Conservation (phyloP, 192 early-diverging fungal species). For the Entomortierella lignicola region DNA sequence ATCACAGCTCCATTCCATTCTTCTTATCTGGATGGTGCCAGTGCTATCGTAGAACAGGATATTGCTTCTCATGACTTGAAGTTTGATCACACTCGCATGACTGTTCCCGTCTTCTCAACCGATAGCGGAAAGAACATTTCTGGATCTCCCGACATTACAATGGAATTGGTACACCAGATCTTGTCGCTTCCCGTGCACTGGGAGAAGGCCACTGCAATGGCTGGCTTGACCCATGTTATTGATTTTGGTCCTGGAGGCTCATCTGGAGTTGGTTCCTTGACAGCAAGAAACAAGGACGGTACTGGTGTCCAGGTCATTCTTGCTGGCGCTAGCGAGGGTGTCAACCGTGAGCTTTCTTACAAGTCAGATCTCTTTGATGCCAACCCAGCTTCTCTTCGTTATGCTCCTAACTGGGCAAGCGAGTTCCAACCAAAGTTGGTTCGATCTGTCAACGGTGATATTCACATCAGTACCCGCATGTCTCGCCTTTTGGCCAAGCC, state of each 20-base stretch:
- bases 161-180: constrained; percentile 77
- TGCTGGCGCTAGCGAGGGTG: constrained; percentile 73
- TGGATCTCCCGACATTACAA: constrained; percentile 63
- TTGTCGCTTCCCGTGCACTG: constrained; percentile 79
- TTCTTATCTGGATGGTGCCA: constrained; percentile 76
- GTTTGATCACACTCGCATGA: constrained; percentile 73
- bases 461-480: constrained; percentile 91
- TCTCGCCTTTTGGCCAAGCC: constrained; percentile 87
- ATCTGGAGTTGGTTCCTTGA: constrained; percentile 85
- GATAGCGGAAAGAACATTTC: constrained; percentile 86
- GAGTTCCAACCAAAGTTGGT: constrained; percentile 89
- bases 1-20: constrained; percentile 94
- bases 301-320: constrained; percentile 79
- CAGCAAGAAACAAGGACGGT: constrained; percentile 90
- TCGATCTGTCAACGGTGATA: constrained; percentile 70
- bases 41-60: constrained; percentile 74
- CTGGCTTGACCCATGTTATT: constrained; percentile 84
- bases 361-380: constrained; percentile 84
- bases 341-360: constrained; percentile 73
- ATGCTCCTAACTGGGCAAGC: constrained; percentile 86
- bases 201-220: constrained; percentile 72
- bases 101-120: constrained; percentile 83
- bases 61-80: constrained; percentile 70
- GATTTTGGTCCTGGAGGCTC: constrained; percentile 94
- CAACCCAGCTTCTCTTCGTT: constrained; percentile 75